Evolutionary conservation across 2,329 filamentous ascomycete genomes (phyloP).

Genomic region (Pseudocercospora macadamiae): DNA sequence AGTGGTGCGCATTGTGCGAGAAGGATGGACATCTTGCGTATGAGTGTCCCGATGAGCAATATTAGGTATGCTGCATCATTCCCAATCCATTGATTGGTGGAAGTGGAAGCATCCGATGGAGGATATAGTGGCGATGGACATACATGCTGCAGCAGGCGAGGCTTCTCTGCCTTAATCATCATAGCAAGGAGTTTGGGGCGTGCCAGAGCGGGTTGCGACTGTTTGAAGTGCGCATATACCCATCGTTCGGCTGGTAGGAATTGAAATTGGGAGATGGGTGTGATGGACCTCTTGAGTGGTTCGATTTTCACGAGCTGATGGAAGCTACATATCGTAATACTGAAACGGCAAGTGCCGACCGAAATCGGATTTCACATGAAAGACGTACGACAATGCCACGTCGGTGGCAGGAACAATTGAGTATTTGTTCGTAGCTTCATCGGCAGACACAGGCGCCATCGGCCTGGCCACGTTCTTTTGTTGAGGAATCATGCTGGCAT

Average conservation of each 20-base stretch:
- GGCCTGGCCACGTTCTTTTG: too few species aligned
- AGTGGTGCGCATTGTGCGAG: conserved; percentile 98
- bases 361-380: conserved; percentile 1
- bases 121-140: background rate
- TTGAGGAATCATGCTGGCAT: background rate
- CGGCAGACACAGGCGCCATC: too few species aligned
- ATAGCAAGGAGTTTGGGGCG: background rate
- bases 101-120: background rate
- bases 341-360: background rate
- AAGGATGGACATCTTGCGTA: conserved; percentile 89
- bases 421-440: background rate
- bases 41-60: conserved; percentile 45
- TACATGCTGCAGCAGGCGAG: background rate
- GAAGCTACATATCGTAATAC: background rate
- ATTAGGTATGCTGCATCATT: conserved; percentile 32
- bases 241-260: background rate
- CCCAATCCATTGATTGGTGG: background rate
- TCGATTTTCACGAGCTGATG: background rate
- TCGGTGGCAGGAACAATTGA: background rate
- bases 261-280: background rate
- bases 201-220: background rate
- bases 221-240: background rate
- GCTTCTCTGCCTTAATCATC: background rate
- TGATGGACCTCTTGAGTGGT: background rate
- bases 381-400: background rate